Percentiles rank a stretch among this genome's conserved stretches.
Conservation (phyloP, 2,329 filamentous ascomycete genomes). For the Microdochium bolleyi region DNA sequence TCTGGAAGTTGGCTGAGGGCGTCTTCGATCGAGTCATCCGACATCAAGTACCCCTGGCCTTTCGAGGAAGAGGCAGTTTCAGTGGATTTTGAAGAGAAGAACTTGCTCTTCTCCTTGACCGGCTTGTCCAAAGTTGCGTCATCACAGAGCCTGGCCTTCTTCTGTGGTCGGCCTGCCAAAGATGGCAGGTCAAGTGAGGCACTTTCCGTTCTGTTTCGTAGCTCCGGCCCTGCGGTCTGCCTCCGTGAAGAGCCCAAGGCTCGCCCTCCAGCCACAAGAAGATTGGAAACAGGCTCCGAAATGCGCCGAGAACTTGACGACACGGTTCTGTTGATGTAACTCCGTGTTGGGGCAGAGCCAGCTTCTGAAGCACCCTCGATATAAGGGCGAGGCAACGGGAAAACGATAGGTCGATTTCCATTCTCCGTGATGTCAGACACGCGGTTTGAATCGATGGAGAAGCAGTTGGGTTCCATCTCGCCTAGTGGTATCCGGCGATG, state of each 20-base stretch:
- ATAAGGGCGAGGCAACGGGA: conserved; percentile 51
- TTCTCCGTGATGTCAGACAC: conserved; percentile 40
- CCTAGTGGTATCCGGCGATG: conserved; percentile 45
- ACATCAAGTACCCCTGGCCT: conserved; percentile 37
- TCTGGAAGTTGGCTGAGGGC: conserved; percentile 43
- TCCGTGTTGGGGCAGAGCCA: conserved; percentile 12
- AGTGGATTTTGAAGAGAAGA: conserved; percentile 31
- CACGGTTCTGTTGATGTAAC: conserved; percentile 16
- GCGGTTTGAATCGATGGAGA: conserved; percentile 40
- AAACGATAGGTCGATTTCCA: conserved; percentile 45
- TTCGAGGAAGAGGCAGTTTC: conserved; percentile 20
- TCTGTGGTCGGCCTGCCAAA: conserved; percentile 32
- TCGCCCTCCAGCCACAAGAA: conserved; percentile 23
- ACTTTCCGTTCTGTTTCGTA: background rate
- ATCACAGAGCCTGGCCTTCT: conserved; percentile 48
- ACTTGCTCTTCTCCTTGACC: conserved; percentile 42
- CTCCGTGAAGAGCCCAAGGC: conserved; percentile 16
- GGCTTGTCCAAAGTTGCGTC: conserved; percentile 23
- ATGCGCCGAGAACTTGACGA: conserved; percentile 36
- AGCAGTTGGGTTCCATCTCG: conserved; percentile 57
- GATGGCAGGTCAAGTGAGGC: background rate
- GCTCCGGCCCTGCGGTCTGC: conserved; percentile 9
- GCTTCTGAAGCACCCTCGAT: conserved; percentile 25
- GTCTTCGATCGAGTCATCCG: conserved; percentile 51
- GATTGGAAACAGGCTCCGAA: conserved; percentile 41